Base-by-base conservation (phyloP, 495 filamentous ascomycete species). In the Neurospora sp. region DNA sequence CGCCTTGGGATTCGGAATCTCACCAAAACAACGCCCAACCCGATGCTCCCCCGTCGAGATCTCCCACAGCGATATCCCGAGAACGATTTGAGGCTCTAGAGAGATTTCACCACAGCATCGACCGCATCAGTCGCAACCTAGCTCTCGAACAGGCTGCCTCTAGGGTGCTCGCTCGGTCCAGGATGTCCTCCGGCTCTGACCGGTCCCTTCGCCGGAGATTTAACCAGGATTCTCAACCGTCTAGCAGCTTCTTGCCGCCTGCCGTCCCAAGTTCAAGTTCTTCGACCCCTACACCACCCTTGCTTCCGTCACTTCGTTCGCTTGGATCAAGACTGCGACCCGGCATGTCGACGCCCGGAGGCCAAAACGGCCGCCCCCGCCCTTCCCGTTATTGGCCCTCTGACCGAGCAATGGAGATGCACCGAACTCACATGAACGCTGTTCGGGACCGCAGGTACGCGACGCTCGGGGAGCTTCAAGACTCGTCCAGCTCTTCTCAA, bases 271-370 rank as follows among this genome's bases (percentile, higher is more conserved):
- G 75, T 35, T 35, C 41, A 18, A 77, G 12, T 69, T 75, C 27
- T 20, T 75, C 3, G 75, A 72, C 35, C 75, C 75, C 10, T 18
- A 65, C 53, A 65, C 53, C 53, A 37, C 78, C 82, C 6, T 80
- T 77, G 16, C 80, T 85, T 2, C 83, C 83, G 8, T 82, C 83
- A 8, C 76, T 85, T 18, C 80, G 83, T 16, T 81, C 82, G 2
- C 76, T 82, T 42, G 78, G 77, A 16, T 74, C 79, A 38, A 78
- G 80, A 69, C 69, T 76, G 10, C 76, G 79, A 6, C 73, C 75
- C 31, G 72, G 71, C 61, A 80, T 78, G 77, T 9, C 73, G n/a
- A 72, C 81, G n/a, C 61, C 73, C 7, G 65, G 71, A 35, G 73
- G 73, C n/a, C 68, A 73, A 14, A 71, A 41, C 9, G 70, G 70